Evolutionary conservation across 768 basidiomycete species (phyloP).

Genomic region (Suillus bovinus): DNA sequence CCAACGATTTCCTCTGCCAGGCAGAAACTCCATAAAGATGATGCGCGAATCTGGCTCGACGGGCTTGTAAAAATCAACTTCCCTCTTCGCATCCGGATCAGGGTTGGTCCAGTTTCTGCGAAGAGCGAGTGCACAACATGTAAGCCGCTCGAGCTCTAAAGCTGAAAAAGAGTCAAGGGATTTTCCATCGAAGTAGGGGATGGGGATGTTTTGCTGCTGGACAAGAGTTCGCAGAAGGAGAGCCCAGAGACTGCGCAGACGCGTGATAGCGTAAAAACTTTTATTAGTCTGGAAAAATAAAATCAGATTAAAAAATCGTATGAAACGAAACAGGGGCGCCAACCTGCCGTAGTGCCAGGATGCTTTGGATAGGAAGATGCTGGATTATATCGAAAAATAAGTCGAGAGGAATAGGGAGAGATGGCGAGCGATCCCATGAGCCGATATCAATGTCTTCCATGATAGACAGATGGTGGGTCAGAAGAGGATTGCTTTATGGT

Average conservation of each 20-base stretch:
- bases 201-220: constrained; percentile 44
- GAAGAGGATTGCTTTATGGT: not conserved
- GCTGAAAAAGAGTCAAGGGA: constrained; percentile 39
- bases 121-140: constrained; percentile 41
- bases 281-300: constrained; percentile 45
- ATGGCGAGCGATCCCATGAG: constrained; percentile 11
- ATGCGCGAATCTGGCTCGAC: constrained; percentile 34
- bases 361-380: constrained; percentile 40
- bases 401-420: constrained; percentile 45
- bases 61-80: constrained; percentile 27
- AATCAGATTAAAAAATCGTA: not conserved
- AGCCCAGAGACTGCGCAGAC: constrained; percentile 52
- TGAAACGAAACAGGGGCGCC: constrained; percentile 12
- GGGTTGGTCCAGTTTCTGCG: constrained; percentile 52
- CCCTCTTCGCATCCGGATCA: constrained; percentile 33
- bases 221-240: constrained; percentile 43
- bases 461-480: not conserved
- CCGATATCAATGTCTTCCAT: not conserved
- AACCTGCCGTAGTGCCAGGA: constrained; percentile 51
- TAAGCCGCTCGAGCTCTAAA: constrained; percentile 44
- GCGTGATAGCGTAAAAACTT: constrained; percentile 41
- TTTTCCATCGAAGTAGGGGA: constrained; percentile 39
- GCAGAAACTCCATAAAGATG: constrained; percentile 49
- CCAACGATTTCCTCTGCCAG: constrained; percentile 41
- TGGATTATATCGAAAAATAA: constrained; percentile 45